Evolutionary conservation across 2,329 filamentous ascomycete genomes (phyloP).

Genomic region (Xylariaceae sp.): DNA sequence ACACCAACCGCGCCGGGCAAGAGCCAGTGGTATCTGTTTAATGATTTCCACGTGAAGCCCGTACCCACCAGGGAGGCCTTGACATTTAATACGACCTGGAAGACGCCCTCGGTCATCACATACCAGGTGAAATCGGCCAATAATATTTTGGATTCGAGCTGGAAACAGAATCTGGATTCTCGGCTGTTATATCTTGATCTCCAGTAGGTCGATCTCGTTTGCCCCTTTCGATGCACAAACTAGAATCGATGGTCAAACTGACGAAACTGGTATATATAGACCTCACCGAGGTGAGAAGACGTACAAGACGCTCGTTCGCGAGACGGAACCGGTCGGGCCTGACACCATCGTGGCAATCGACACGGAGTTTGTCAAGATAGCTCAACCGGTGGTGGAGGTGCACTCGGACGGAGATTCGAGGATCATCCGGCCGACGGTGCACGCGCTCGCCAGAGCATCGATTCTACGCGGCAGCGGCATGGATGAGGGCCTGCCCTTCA

Average conservation of each 20-base stretch:
- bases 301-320: conserved; percentile 52
- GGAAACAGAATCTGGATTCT: conserved; percentile 81
- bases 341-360: conserved; percentile 82
- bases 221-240: background rate
- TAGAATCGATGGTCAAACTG: conserved; percentile 20
- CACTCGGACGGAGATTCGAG: conserved; percentile 90
- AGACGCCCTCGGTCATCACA: conserved; percentile 78
- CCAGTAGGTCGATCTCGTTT: conserved; percentile 36
- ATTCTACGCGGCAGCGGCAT: conserved; percentile 77
- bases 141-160: conserved; percentile 76
- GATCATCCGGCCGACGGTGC: conserved; percentile 84
- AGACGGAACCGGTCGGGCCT: conserved; percentile 61
- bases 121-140: conserved; percentile 80
- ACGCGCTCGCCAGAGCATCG: conserved; percentile 87
- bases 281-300: conserved; percentile 43
- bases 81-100: conserved; percentile 87
- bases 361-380: conserved; percentile 90
- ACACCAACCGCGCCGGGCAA: conserved; percentile 52
- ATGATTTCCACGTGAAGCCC: conserved; percentile 87
- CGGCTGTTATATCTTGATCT: conserved; percentile 73
- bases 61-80: conserved; percentile 78
- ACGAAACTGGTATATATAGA: conserved; percentile 31
- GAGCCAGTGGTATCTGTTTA: conserved; percentile 91
- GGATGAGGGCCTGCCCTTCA: conserved; percentile 78
- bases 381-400: conserved; percentile 92